A percentile compares a stretch with the other conserved stretches of the same genome.
These are phyloP conservation scores for Lentinula novae-zelandiae DNA, from an alignment of 1,284 basidiomycete genomes.

Conservation along the genomic window DNA sequence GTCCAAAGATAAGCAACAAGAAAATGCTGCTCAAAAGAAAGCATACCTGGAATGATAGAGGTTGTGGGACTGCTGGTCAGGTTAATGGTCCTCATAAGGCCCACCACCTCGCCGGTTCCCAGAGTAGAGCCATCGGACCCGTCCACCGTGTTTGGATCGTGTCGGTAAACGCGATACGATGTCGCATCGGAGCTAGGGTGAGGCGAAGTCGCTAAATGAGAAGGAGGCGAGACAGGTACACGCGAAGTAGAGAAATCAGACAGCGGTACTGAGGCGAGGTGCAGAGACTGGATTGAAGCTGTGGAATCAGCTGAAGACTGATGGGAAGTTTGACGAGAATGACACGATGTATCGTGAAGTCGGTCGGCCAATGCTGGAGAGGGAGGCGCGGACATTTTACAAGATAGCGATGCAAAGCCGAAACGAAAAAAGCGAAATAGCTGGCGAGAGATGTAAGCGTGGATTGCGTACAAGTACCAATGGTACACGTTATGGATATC, in stretches of 20 bases:
- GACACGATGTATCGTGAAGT: constrained; percentile 1
- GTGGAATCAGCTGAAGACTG: constrained; percentile 11
- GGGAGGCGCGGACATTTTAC: constrained; percentile 7
- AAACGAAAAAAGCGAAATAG: constrained; percentile 1
- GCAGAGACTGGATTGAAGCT: constrained; percentile 16
- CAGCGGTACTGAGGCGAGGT: constrained; percentile 12
- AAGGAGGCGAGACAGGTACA: background rate
- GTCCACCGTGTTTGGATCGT: constrained; percentile 1
- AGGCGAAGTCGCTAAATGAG: background rate
- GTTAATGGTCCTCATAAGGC: constrained; percentile 10
- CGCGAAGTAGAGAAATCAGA: constrained; percentile 12
- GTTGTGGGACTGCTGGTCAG: constrained; percentile 12
- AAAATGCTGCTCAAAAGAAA: background rate
- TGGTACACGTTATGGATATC: constrained; percentile 6
- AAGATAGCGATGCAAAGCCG: constrained; percentile 15
- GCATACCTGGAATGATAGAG: constrained; percentile 10
- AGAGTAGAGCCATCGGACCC: background rate
- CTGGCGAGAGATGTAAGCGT: constrained; percentile 1
- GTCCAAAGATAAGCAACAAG: background rate
- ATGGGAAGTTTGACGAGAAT: constrained; percentile 10
- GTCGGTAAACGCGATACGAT: constrained; percentile 2
- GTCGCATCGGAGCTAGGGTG: background rate
- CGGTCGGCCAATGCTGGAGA: background rate
- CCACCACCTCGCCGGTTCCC: constrained; percentile 10
- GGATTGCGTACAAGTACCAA: constrained; percentile 7